These are phyloP conservation scores for Euphrasia arctica DNA, from an alignment of 305 asterid genomes.

Conservation along the genomic window DNA sequence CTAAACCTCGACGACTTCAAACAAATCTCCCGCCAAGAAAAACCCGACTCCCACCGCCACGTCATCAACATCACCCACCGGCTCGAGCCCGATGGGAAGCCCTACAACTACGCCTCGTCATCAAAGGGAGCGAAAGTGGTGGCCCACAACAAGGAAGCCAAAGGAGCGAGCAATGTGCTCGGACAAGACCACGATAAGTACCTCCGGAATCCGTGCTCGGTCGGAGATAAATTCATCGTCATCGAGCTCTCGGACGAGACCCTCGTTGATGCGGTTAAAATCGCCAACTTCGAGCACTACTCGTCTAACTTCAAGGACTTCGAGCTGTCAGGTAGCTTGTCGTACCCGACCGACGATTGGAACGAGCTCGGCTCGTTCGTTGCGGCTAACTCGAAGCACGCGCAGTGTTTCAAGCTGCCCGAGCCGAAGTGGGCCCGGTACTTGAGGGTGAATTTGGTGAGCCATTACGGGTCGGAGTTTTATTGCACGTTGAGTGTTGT, in stretches of 20 bases:
- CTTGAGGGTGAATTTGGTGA: slow-evolving; percentile 67
- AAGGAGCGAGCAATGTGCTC: slow-evolving; percentile 75
- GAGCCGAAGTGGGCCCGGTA: slow-evolving; percentile 94
- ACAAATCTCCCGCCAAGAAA: slow-evolving; percentile 51
- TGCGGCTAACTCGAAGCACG: slow-evolving; percentile 84
- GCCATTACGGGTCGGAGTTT: slow-evolving; percentile 93
- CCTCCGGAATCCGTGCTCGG: slow-evolving; percentile 90
- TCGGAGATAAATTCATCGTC: slow-evolving; percentile 58
- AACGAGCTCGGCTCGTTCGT: slow-evolving; percentile 60
- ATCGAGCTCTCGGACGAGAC: slow-evolving; percentile 92
- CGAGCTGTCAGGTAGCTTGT: slow-evolving; percentile 74
- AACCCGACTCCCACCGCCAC: slow-evolving; percentile 43
- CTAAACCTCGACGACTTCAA: slow-evolving; percentile 85
- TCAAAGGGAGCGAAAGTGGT: slow-evolving; percentile 96
- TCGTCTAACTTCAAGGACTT: slow-evolving; percentile 87
- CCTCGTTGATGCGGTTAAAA: slow-evolving; percentile 75
- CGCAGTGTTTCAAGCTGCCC: slow-evolving; percentile 75
- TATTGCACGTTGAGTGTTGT: slow-evolving; percentile 84
- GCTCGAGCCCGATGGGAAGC: slow-evolving; percentile 88
- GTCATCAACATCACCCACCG: slow-evolving; percentile 74
- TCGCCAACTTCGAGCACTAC: slow-evolving; percentile 89
- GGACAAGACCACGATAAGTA: slow-evolving; percentile 89
- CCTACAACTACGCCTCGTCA: slow-evolving; percentile 86
- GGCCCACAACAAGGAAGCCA: slow-evolving; percentile 82
- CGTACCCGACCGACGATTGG: slow-evolving; percentile 81